Base-by-base conservation (phyloP, 805 yeast species). In the Ogataea nakhonphanomensis region DNA sequence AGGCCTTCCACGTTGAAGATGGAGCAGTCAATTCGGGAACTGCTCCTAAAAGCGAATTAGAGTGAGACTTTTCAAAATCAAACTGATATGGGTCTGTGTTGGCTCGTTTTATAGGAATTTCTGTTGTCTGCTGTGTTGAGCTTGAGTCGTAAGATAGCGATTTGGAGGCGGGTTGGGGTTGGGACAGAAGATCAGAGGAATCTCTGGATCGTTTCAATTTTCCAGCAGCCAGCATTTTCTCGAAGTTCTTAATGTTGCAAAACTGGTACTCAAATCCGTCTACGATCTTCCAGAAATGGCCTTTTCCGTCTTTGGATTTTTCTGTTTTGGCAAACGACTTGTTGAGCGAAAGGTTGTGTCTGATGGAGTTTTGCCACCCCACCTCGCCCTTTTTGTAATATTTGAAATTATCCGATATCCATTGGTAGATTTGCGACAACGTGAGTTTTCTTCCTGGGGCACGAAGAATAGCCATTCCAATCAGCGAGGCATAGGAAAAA, bases 351-450 rank as follows among this genome's bases (percentile, higher is more conserved):
- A 91, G 69, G 51, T 93, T 91, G 64, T 91, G 99, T 46, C 99
- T 80, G 48, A 91, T 93, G 25, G 96, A 90, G 65, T 91, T 91
- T 64, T 91, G 97, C 99, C 99, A 91, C 21, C 97, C 96, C 8
- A 87, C 84, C 52, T 88, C 95, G 44, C 85, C 84, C 48, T 77
- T 79, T 48, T 81, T 79, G 64, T 93, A 93, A 59, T 82, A 91
- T 46, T 72, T 76, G 62, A 90, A 91, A 26, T 95, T 84, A 32
- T 79, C 79, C 7, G 93, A 79, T 31, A 91, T 93, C 99, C 99
- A 91, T 52, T 70, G 73, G 66, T 91, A 91, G 30, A 91, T 93
- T 55, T 88, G 96, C 0, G 93, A 74, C 38, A 84, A 64, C 2
- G 95, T 84, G 29, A 89, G 70, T 47, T 81, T 81, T 33, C 83